Percentiles rank a stretch among this genome's conserved stretches.
These are phyloP conservation scores for Asterochloris erici DNA, from an alignment of 139 green algal species.

Conservation along the genomic window DNA sequence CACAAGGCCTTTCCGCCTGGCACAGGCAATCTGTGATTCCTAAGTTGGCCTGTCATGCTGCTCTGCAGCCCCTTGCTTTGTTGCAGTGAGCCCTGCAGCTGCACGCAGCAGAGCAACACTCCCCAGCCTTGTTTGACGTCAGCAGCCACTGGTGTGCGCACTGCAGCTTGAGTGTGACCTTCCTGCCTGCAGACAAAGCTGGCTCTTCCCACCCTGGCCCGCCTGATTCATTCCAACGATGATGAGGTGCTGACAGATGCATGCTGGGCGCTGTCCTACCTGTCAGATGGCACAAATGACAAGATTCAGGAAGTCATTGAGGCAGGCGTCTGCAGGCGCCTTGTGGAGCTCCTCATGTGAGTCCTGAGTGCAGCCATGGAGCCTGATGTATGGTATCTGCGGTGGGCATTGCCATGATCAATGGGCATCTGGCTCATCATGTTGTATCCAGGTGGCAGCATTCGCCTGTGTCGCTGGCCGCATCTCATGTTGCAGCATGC, in stretches of 20 bases:
- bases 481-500: neutral
- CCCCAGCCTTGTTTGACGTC: neutral
- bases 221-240: constrained; percentile 89
- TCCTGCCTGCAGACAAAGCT: constrained; percentile 58
- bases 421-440: neutral
- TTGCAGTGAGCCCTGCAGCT: neutral
- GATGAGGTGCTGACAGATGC: constrained; percentile 99
- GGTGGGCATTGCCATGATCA: neutral
- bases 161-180: neutral
- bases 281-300: constrained; percentile 98
- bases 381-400: neutral
- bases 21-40: no score
- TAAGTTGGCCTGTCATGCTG: neutral
- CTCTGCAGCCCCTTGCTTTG: neutral
- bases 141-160: neutral
- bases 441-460: neutral
- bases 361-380: constrained; percentile 5
- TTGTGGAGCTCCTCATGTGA: constrained; percentile 88
- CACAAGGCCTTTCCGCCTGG: no score
- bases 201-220: constrained; percentile 87
- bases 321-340: constrained; percentile 82
- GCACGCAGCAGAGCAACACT: neutral
- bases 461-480: neutral
- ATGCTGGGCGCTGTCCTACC: constrained; percentile 98
- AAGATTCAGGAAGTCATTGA: constrained; percentile 99